These are phyloP conservation scores for Neopestalotiopsis sp. DNA, from an alignment of 2,329 filamentous ascomycete genomes.

Conservation along the genomic window DNA sequence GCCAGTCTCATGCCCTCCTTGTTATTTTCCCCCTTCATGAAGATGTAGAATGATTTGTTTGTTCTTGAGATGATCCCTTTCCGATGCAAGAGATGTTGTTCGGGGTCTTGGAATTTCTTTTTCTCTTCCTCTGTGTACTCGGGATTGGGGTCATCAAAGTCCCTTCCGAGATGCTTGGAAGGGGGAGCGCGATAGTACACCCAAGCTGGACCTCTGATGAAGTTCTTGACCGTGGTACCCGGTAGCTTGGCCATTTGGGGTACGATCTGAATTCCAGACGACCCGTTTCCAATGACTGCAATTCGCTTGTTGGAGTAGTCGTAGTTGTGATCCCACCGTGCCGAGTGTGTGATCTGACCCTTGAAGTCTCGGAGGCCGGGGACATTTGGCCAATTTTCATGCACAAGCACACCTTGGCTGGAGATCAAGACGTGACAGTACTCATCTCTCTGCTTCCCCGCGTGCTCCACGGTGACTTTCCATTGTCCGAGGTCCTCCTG, in stretches of 20 bases:
- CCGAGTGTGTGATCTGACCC: conserved; percentile 30
- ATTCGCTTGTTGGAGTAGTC: conserved; percentile 23
- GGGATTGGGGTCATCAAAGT: conserved; percentile 35
- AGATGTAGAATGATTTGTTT: conserved; percentile 44
- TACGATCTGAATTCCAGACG: conserved; percentile 14
- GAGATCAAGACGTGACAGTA: conserved; percentile 17
- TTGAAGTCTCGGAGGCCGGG: conserved; percentile 29
- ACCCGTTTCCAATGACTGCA: conserved; percentile 12
- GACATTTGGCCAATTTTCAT: conserved; percentile 30
- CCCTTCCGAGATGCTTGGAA: conserved; percentile 33
- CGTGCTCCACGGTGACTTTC: conserved; percentile 26
- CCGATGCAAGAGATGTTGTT: conserved; percentile 54
- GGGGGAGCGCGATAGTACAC: conserved; percentile 40
- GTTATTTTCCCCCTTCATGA: conserved; percentile 27
- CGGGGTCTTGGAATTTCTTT: conserved; percentile 55
- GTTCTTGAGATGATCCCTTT: conserved; percentile 37
- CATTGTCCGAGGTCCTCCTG: conserved; percentile 30
- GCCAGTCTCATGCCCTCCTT: conserved; percentile 49
- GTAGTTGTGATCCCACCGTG: conserved; percentile 26
- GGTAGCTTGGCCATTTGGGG: conserved; percentile 27
- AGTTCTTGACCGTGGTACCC: conserved; percentile 36
- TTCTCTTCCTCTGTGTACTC: conserved; percentile 44
- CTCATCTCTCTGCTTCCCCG: conserved; percentile 14
- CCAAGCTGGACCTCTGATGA: conserved; percentile 40
- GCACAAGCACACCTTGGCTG: conserved; percentile 7